Evolutionary conservation across 441 rosid species (phyloP), one percentile per base, ranked within the genome.

Genomic region (Pelargonium myrrhifolium): DNA sequence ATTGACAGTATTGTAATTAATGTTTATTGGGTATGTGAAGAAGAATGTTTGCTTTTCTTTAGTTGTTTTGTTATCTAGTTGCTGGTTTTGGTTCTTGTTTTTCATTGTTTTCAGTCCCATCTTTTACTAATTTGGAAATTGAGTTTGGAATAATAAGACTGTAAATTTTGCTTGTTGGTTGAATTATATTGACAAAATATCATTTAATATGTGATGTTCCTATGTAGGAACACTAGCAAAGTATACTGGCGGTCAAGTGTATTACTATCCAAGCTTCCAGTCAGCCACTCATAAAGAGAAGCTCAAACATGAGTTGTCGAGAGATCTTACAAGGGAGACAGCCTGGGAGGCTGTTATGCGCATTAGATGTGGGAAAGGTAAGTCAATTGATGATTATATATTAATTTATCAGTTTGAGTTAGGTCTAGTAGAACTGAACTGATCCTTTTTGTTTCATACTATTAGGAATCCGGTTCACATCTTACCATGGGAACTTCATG

Each of bases 291-390:
- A 90, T 67, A 83, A 89, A 67, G 91, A 88, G 78, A 95, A 84
- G 83, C 76, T 92, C 84, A 89, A 86, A 66, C 89, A 87, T 74
- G 99, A 95, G 81, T 79, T 95, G 68, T 79, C 88, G 60, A 87
- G 98, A 84, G 99, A 95, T 81, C 96, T 95, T 70, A 95, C 90
- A 0, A 87, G 98, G 79, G 98, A 95, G 86, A 95, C 99, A 76
- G 98, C 97, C 31, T 95, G 99, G 99, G 99, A 95, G 81, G 84
- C 98, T 9, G 99, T 92, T 55, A 85, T 95, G 99, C 91, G 98
- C 62, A 74, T 95, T 80, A 85, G 99, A 92, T 95, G 98, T 76
- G 99, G 99, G 80, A 95, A 95, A 89, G 98, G 99, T 92, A 62
- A 64, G 68, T 66, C 64, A 15, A n/a, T 62, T 21, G 42, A 56